Evolutionary conservation across 176 grass and related monocot species (phyloP).

Genomic region (Eragrostis curvula): DNA sequence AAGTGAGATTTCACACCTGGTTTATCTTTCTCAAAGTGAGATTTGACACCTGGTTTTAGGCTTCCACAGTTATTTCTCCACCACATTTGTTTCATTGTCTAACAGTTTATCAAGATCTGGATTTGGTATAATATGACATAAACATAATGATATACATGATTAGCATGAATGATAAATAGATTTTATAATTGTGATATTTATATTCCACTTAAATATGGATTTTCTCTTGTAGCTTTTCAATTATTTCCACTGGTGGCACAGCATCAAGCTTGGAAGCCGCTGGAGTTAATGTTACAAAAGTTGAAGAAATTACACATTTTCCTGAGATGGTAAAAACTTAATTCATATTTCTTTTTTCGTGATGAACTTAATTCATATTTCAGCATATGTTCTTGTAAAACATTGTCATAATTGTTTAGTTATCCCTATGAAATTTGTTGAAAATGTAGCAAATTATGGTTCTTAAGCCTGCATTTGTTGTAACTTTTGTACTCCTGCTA

Average conservation of each 20-base stretch:
- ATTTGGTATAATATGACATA: constrained; percentile 8
- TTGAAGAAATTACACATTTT: constrained; percentile 93
- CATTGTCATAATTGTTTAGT: constrained; percentile 8
- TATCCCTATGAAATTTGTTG: constrained; percentile 2
- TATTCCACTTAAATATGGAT: background rate
- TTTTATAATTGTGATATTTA: background rate
- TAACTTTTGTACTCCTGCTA: no score
- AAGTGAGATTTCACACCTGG: no score
- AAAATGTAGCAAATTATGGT: background rate
- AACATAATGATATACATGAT: constrained; percentile 6
- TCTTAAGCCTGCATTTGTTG: no score
- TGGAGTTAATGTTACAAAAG: constrained; percentile 82
- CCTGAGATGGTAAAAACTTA: constrained; percentile 89
- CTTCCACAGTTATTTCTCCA: background rate
- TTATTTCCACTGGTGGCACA: constrained; percentile 92
- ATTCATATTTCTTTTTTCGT: background rate
- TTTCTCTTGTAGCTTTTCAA: constrained; percentile 58
- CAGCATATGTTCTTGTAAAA: background rate
- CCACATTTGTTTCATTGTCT: background rate
- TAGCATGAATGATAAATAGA: background rate
- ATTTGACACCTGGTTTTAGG: background rate
- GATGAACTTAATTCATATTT: constrained; percentile 21
- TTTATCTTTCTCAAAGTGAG: background rate
- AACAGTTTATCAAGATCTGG: background rate
- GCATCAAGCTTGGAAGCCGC: constrained; percentile 85